Conservation (phyloP, 176 grass and related monocot species). For the Oryza australiensis region DNA sequence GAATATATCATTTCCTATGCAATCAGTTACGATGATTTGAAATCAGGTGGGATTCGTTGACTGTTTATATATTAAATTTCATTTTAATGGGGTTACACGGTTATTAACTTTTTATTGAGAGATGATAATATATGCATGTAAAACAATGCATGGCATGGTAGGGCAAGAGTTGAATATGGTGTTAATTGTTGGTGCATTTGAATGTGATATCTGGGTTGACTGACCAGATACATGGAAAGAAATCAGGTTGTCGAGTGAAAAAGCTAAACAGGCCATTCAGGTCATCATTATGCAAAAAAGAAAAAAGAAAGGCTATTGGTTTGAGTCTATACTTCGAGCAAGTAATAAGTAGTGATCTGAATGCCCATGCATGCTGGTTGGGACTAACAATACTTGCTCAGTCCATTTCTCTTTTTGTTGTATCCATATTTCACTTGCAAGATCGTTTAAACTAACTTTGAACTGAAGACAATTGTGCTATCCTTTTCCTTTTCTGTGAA, state of each 20-base stretch:
- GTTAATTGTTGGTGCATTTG: slow-evolving; percentile 21
- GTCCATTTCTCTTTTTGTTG: neutral
- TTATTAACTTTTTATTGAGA: neutral
- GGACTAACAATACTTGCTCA: neutral
- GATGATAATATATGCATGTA: neutral
- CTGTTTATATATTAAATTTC: slow-evolving; percentile 1
- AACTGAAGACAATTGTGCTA: neutral
- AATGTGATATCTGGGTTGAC: slow-evolving; percentile 2
- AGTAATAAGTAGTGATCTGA: neutral
- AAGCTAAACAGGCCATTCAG: slow-evolving; percentile 15
- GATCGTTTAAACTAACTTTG: neutral
- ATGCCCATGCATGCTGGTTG: neutral
- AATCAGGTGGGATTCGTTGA: neutral
- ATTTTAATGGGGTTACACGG: neutral
- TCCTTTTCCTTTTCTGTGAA: neutral
- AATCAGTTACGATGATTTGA: neutral
- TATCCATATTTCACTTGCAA: slow-evolving; percentile 2
- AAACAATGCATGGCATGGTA: slow-evolving; percentile 1
- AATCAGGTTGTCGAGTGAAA: neutral
- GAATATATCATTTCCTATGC: neutral
- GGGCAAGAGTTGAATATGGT: neutral
- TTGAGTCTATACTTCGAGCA: neutral
- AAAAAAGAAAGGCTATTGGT: neutral
- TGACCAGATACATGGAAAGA: slow-evolving; percentile 4
- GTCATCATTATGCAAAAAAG: neutral